phyloP scores from a whole-genome alignment of 306 rosid genomes.

The Alnus glutinosa region DNA sequence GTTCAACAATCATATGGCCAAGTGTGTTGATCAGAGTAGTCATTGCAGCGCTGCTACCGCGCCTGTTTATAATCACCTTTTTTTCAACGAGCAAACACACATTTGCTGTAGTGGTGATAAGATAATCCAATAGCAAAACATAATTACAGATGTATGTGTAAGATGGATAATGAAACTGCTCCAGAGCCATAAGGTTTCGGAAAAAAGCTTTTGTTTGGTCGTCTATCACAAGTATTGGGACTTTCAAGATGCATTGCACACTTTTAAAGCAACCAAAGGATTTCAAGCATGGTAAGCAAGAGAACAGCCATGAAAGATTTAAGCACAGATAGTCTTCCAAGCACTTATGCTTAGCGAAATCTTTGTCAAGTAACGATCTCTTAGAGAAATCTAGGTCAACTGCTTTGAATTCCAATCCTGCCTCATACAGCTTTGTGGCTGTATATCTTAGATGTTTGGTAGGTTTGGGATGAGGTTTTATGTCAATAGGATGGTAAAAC shows the following conservation, averaged over 20 bases:
- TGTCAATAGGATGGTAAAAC: rapidly evolving
- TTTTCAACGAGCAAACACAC: slow-evolving; percentile 24
- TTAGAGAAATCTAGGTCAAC: not conserved
- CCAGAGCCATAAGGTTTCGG: slow-evolving; percentile 36
- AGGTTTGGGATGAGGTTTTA: too few relatives aligned
- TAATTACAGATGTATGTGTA: slow-evolving; percentile 25
- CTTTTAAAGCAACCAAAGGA: rapidly evolving
- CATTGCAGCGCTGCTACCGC: slow-evolving; percentile 22
- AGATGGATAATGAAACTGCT: slow-evolving; percentile 25
- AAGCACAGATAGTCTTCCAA: not conserved
- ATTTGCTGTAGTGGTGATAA: slow-evolving; percentile 20
- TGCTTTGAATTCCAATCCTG: slow-evolving; percentile 1
- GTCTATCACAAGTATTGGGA: slow-evolving; percentile 1
- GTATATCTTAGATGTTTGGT: not conserved
- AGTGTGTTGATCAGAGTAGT: slow-evolving; percentile 16
- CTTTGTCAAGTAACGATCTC: not conserved
- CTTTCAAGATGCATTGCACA: not conserved
- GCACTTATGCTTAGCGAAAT: not conserved
- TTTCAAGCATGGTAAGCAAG: not conserved
- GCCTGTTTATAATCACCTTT: not conserved
- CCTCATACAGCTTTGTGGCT: slow-evolving; percentile 11
- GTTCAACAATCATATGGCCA: not conserved
- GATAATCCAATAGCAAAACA: slow-evolving; percentile 22
- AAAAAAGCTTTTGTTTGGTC: slow-evolving; percentile 11
- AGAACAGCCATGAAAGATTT: not conserved